Base-by-base conservation (phyloP, 2,329 filamentous ascomycete genomes). In the Xenoacremonium recifei region DNA sequence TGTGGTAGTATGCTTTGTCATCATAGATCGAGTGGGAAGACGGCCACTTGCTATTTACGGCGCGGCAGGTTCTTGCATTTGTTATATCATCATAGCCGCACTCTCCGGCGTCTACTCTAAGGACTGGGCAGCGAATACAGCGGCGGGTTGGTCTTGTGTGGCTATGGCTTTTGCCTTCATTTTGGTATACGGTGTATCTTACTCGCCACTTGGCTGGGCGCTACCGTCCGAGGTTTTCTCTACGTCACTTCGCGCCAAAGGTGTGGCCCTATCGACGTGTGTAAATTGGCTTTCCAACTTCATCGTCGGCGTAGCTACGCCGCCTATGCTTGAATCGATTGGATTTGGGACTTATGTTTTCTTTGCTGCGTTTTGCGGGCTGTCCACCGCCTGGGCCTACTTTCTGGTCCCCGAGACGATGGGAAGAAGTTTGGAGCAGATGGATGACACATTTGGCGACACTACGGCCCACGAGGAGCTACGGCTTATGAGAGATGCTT, bases 351-450 rank as follows among this genome's bases (percentile, higher is more conserved):
- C 80, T 45, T 90, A 89, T 63, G 76, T 89, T 61, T 73, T 91
- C 50, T 91, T 90, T 57, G 87, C 76, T 10, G 75, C 81, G 10
- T 89, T 89, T 69, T 85, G 84, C 58, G 72, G 73, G 1, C 71
- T 72, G 5, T 85, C 85, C 58, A 80, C 80, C 25, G 62, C 88
- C 37, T 85, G 89, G 60, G 80, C 86, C 51, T 78, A 77, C 56
- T 72, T 89, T 48, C 57, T 70, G 19, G 67, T 68, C 0, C 84
- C 83, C 0, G 73, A 88, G 64, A 89, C 85, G 0, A 77, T 79
- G 46, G 84, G 84, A 12, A 86, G 82, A 63, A 84, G 84, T 0
- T 76, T 90, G 1, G 86, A 90, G 58, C 84, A 90, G 58, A 82
- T 89, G 61, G 85, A 87, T 46, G 77, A 79, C 11, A 82, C 89